Evolutionary conservation across 345 rosid species (phyloP).

Genomic region (Populus euphratica): DNA sequence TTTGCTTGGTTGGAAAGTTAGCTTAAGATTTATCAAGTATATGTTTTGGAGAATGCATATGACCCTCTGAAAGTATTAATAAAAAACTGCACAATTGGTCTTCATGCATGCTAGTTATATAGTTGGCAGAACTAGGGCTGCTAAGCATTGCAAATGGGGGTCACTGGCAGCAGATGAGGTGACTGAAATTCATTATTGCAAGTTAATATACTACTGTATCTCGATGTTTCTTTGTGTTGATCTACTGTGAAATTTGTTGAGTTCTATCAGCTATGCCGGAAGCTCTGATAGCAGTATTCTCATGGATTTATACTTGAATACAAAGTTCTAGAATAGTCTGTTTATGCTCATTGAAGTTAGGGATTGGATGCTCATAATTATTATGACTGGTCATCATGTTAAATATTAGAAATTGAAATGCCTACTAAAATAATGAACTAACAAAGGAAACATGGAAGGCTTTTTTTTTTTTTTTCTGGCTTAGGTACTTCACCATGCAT

Average conservation of each 20-base stretch:
- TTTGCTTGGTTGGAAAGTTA: neutral
- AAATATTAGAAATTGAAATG: neutral
- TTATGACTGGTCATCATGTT: neutral
- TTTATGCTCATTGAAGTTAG: neutral
- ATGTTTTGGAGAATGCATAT: neutral
- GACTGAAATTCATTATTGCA: neutral
- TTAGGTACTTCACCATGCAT: neutral
- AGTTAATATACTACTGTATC: neutral
- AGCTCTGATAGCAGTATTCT: neutral
- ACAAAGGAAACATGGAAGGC: neutral
- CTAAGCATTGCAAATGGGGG: neutral
- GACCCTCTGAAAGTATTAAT: neutral
- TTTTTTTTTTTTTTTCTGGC: neutral
- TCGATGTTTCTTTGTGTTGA: neutral
- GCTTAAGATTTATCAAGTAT: neutral
- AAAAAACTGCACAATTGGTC: neutral
- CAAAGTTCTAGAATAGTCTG: neutral
- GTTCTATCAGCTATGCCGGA: neutral
- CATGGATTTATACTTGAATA: neutral
- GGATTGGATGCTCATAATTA: neutral
- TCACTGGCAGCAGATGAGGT: neutral
- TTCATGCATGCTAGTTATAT: neutral
- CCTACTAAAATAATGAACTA: neutral
- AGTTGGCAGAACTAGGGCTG: neutral
- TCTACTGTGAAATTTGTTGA: neutral